Percentiles rank a stretch among this genome's conserved stretches.
Conservation (phyloP, 306 rosid genomes). For the Betula pendula region DNA sequence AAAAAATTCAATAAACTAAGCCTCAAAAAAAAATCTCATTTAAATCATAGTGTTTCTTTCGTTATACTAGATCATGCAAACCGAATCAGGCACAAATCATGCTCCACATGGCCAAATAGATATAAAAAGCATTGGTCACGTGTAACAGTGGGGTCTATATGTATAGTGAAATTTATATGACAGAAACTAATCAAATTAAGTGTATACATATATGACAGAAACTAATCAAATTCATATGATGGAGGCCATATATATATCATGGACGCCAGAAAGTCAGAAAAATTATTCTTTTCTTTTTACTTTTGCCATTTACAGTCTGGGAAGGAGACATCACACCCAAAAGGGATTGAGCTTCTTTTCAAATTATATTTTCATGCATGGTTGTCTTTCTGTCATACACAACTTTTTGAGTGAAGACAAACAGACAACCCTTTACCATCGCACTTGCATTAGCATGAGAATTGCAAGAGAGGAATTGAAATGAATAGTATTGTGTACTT, state of each 20-base stretch:
- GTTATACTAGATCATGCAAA: too few relatives aligned
- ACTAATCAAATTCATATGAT: too few relatives aligned
- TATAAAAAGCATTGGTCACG: too few relatives aligned
- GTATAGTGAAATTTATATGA: neutral
- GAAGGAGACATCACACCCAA: neutral
- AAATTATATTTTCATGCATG: neutral
- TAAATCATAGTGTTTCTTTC: too few relatives aligned
- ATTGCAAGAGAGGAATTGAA: neutral
- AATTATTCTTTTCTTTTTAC: neutral
- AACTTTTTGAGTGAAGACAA: constrained; percentile 19
- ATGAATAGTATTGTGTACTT: neutral
- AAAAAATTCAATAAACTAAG: too few relatives aligned
- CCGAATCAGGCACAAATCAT: too few relatives aligned
- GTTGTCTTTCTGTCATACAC: neutral
- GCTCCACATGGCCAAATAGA: too few relatives aligned
- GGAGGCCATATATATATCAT: too few relatives aligned
- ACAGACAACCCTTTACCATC: constrained; percentile 12
- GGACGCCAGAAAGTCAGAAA: neutral
- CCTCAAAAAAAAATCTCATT: too few relatives aligned
- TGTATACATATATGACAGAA: too few relatives aligned
- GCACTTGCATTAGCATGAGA: constrained; percentile 13
- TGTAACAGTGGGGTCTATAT: too few relatives aligned
- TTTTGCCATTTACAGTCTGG: neutral
- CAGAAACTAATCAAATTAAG: too few relatives aligned
- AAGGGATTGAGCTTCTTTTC: neutral